A percentile compares a stretch with the other conserved stretches of the same genome.
Conservation (phyloP, 331 rosid species). For the Spiraea crenata region DNA sequence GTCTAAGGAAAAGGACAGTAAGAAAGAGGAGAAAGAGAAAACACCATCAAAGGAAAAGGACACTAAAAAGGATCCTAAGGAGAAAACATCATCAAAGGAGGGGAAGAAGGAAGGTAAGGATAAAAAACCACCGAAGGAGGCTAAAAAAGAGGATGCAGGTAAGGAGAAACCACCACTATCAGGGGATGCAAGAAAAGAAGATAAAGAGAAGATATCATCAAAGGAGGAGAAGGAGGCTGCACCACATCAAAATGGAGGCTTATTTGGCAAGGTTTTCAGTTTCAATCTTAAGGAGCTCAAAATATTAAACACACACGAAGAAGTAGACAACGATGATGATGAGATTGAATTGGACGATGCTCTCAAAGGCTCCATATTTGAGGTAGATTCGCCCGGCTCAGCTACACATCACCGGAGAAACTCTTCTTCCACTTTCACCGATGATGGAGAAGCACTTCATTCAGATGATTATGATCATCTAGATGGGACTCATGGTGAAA, state of each 20-base stretch:
- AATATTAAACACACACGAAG: slow-evolving; percentile 32
- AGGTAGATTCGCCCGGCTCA: slow-evolving; percentile 38
- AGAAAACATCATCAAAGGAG: slow-evolving; percentile 33
- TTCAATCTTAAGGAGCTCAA: slow-evolving; percentile 51
- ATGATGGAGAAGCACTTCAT: slow-evolving; percentile 35
- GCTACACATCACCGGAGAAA: slow-evolving; percentile 30
- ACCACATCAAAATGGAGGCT: slow-evolving; percentile 20
- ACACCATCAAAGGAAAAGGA: slow-evolving; percentile 34
- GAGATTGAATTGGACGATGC: slow-evolving; percentile 45
- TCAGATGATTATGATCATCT: slow-evolving; percentile 45
- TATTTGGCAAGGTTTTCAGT: slow-evolving; percentile 42
- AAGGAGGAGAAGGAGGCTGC: slow-evolving; percentile 27
- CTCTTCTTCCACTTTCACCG: slow-evolving; percentile 17
- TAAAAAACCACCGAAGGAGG: slow-evolving; percentile 7
- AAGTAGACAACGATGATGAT: slow-evolving; percentile 25
- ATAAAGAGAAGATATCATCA: slow-evolving; percentile 17
- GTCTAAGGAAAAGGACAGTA: slow-evolving; percentile 14
- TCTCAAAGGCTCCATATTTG: slow-evolving; percentile 59
- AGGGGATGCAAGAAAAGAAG: slow-evolving; percentile 20
- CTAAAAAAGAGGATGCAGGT: slow-evolving; percentile 5
- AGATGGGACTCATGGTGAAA: slow-evolving; percentile 47
- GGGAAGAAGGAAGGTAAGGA: slow-evolving; percentile 25
- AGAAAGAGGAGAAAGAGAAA: slow-evolving; percentile 26
- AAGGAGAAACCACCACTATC: slow-evolving; percentile 6
- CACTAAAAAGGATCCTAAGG: slow-evolving; percentile 30